Evolutionary conservation across 768 basidiomycete genomes (phyloP), one percentile per base, ranked within the genome.

Genomic region (Auriscalpium orientale): DNA sequence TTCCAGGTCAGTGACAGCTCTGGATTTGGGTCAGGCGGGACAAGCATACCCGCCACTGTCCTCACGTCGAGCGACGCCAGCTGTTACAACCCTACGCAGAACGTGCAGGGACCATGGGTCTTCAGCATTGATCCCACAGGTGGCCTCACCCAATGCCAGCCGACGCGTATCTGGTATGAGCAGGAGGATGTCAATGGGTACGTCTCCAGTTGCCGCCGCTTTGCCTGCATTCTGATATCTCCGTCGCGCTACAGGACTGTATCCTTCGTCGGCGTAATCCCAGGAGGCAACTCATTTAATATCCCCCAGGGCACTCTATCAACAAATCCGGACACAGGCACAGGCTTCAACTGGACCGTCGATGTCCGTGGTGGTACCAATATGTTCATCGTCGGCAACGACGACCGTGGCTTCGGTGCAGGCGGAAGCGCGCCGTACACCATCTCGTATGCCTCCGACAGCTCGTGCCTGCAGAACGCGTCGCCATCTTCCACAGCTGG

Each of bases 401-500:
- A 92, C 59, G 61, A 67, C 45, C 74, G 85, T 9, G 87, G 89
- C 8, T 76, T 76, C 18, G 89, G 89, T 3, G 76, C 78, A 1
- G 90, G 78, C 13, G 90, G 90, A 11, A 89, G 87, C 65, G 72
- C 70, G 7, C 65, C 75, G 1, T 79, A 77, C 58, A 79, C 77
- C n/a, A 79, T 90, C 37, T 71, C 75, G 56, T 72, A 74, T 22
- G 81, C 84, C 1, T 66, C 72, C 13, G 66, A 74, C 56, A 78
- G 76, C 60, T 76, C 72, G 2, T 92, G 89, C 64, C 65, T 91
- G 48, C 79, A 73, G 45, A 66, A 69, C 46, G 68, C 59, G 13
- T 89, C 87, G 51, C 89, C 89, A 0, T 88, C 85, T 51, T 89
- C 89, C 4, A 92, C 89, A 2, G 78, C 86, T 10, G 89, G 87